Evolutionary conservation across 169 alveolate species (phyloP), one percentile per base, ranked within the genome.

Genomic region (Plasmodium vivax): DNA sequence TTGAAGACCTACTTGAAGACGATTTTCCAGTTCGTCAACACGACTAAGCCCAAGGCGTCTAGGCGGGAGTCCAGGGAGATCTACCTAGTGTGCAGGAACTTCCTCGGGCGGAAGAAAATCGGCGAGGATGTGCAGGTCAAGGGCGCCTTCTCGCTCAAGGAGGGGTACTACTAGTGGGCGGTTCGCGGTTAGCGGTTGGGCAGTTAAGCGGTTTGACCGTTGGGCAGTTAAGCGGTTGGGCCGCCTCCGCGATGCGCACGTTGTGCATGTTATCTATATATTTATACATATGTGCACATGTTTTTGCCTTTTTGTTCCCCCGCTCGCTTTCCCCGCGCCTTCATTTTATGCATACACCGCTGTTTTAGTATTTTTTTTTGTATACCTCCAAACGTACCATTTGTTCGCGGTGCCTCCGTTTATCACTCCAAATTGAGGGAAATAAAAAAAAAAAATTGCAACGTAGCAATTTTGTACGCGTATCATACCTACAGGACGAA

Each of bases 21-120:
- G 14, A 94, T 92, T 34, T 96, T 96, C 83, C 83, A 90, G 75
- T 71, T 84, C 38, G 98, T 96, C 45, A 85, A 95, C 77, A 93
- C 97, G 1, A 95, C 96, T 30, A 96, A 96, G 87, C 98, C 98
- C 0, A 93, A 72, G 95, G 98, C 98, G 7, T 96, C 96, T 38
- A 84, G 98, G 34, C 84, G 96, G 32, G 97, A 94, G 68, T 94
- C 97, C 16, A 90, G 95, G 73, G 98, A 96, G 85, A 92, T 96
- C 93, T 96, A 96, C 91, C 79, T 96, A 43, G 98, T 96, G 71
- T 96, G 98, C 93, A 87, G 95, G 74, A 95, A 95, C 38, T 96
- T 96, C 83, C 51, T 62, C 32, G 98, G 98, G 10, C 72, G 96
- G 68, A 85, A 96, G 72, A 85, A 95, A 88, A 84, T 96, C 9